phyloP scores from a whole-genome alignment of 2,329 filamentous ascomycete species.

The Ophiocordyceps polyrhachis-furcata region DNA sequence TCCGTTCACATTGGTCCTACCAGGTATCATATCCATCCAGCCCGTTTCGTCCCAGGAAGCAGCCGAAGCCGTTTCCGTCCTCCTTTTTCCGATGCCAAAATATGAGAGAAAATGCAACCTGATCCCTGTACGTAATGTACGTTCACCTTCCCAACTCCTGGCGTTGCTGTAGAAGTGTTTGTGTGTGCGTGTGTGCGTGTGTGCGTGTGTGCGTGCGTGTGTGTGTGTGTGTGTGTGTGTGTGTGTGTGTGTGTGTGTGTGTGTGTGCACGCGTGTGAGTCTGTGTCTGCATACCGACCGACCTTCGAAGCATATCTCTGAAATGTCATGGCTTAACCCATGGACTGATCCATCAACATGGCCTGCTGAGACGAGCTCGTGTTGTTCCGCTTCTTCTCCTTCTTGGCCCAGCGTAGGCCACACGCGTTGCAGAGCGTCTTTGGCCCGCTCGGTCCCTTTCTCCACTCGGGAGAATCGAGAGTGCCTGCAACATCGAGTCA shows the following conservation, averaged over 20 bases:
- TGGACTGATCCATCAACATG: background rate
- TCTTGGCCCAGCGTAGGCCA: constrained; percentile 58
- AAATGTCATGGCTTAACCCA: background rate
- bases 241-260: too few relatives aligned
- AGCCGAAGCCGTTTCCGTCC: background rate
- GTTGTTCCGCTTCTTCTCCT: constrained; percentile 50
- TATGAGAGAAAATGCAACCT: background rate
- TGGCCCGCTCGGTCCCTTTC: constrained; percentile 79
- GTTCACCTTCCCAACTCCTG: background rate
- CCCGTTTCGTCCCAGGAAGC: background rate
- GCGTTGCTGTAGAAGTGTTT: background rate
- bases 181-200: too few relatives aligned
- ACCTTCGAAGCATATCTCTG: too few relatives aligned
- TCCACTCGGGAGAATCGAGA: constrained; percentile 86
- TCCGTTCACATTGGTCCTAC: constrained; percentile 1
- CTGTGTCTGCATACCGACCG: background rate
- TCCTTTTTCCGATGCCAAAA: background rate
- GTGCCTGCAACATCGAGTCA: constrained; percentile 32
- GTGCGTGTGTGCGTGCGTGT: too few relatives aligned
- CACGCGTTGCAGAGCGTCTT: constrained; percentile 96
- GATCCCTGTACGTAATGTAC: background rate
- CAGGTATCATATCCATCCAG: constrained; percentile 7
- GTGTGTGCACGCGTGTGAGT: background rate
- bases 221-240: too few relatives aligned
- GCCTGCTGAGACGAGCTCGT: constrained; percentile 5